Percentiles rank a stretch among this genome's conserved stretches.
phyloP scores from a whole-genome alignment of 805 yeast species.

The Saccharomyces jurei region DNA sequence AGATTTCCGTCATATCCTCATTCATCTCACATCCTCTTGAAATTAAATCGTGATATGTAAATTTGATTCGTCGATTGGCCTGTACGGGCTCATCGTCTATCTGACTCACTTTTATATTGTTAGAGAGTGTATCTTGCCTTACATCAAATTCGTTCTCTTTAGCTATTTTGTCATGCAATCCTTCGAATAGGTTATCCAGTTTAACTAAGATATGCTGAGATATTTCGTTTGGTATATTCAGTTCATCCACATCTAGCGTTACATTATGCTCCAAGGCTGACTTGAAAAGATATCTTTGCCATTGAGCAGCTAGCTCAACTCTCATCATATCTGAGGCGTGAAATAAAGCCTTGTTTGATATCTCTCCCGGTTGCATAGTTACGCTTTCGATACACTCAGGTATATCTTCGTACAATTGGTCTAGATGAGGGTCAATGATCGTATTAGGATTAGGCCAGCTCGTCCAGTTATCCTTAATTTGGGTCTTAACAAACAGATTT shows the following conservation, averaged over 20 bases:
- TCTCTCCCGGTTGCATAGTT: constrained; percentile 15
- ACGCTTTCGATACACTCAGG: neutral
- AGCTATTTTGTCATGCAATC: constrained; percentile 22
- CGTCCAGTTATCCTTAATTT: constrained; percentile 35
- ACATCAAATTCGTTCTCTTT: constrained; percentile 16
- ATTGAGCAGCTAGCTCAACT: constrained; percentile 22
- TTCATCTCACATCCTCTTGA: constrained; percentile 26
- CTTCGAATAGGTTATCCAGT: constrained; percentile 22
- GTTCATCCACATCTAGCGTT: constrained; percentile 20
- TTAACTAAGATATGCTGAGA: constrained; percentile 16
- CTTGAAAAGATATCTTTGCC: constrained; percentile 20
- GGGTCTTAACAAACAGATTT: constrained; percentile 33
- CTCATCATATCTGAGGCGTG: constrained; percentile 22
- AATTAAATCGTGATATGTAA: constrained; percentile 24
- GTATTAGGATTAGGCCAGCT: constrained; percentile 49
- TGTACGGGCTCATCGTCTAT: neutral
- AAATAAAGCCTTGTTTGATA: constrained; percentile 17
- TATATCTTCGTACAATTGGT: constrained; percentile 21
- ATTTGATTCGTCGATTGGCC: constrained; percentile 11
- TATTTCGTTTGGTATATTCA: constrained; percentile 16
- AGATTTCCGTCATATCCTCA: constrained; percentile 25
- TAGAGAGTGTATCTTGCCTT: constrained; percentile 7
- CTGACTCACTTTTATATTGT: neutral
- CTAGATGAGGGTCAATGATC: constrained; percentile 25
- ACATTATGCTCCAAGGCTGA: constrained; percentile 10